These are phyloP conservation scores for Metschnikowia picachoensis DNA, from an alignment of 805 yeast species.

Conservation along the genomic window DNA sequence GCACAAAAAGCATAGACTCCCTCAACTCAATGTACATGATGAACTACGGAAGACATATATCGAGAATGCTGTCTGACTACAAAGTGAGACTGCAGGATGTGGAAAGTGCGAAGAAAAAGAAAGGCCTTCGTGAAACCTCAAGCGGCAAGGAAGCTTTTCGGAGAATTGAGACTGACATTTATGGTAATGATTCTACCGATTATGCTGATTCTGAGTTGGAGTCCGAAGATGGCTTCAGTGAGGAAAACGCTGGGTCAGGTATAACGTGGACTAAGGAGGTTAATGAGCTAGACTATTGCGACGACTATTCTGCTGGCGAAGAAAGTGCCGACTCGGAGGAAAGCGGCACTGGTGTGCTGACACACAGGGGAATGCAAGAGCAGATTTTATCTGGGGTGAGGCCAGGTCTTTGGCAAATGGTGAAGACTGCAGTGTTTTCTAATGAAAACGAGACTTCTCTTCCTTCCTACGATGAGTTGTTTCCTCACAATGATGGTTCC, in stretches of 20 bases:
- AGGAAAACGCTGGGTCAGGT: slow-evolving; percentile 9
- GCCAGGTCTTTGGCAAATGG: slow-evolving; percentile 40
- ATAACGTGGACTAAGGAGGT: slow-evolving; percentile 18
- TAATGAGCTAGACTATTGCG: slow-evolving; percentile 33
- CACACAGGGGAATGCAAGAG: neutral
- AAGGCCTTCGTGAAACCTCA: neutral
- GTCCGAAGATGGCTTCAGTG: slow-evolving; percentile 27
- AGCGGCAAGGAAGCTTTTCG: slow-evolving; percentile 1
- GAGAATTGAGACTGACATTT: slow-evolving; percentile 1
- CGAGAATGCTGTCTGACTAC: slow-evolving; percentile 34
- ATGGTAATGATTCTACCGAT: slow-evolving; percentile 20
- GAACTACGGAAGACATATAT: slow-evolving; percentile 37
- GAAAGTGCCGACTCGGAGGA: slow-evolving; percentile 2
- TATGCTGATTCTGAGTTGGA: slow-evolving; percentile 36
- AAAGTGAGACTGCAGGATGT: neutral
- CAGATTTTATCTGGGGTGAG: neutral
- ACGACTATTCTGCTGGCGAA: slow-evolving; percentile 19
- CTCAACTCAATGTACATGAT: slow-evolving; percentile 38
- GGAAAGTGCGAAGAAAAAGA: neutral
- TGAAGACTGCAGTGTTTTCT: slow-evolving; percentile 38
- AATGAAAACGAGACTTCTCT: slow-evolving; percentile 36
- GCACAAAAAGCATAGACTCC: slow-evolving; percentile 36
- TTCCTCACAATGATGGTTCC: slow-evolving; percentile 42
- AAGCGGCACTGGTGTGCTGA: neutral
- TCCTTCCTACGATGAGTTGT: slow-evolving; percentile 74